These are phyloP conservation scores for Creolimax fragrantissima DNA, from an alignment of 78 protist genomes.

Conservation along the genomic window DNA sequence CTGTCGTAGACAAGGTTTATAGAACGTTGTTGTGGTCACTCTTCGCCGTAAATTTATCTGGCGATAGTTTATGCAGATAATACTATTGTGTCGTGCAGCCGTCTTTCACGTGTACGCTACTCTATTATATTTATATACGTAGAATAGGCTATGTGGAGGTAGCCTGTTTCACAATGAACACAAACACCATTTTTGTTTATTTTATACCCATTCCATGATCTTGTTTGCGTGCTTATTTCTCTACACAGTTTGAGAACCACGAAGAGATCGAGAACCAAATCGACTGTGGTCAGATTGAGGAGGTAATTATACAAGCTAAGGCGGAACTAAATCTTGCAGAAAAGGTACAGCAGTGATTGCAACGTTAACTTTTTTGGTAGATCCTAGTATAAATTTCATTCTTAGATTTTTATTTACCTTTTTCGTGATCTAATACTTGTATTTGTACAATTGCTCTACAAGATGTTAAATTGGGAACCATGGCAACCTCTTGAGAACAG, in stretches of 20 bases:
- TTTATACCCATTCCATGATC: not conserved
- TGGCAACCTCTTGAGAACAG: not conserved
- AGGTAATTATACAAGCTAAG: conserved; percentile 1
- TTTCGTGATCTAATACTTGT: too few relatives aligned
- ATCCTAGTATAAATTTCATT: too few relatives aligned
- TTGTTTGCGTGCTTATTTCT: too few relatives aligned
- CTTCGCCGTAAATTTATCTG: not conserved
- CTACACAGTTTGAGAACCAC: not conserved
- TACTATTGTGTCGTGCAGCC: not conserved
- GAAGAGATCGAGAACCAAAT: not conserved
- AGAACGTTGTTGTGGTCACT: not conserved
- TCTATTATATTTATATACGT: not conserved
- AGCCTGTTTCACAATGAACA: not conserved
- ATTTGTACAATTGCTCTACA: too few relatives aligned
- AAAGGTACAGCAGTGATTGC: too few relatives aligned
- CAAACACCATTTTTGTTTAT: not conserved
- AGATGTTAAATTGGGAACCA: conserved; percentile 21
- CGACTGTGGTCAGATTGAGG: conserved; percentile 35
- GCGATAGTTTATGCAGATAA: not conserved
- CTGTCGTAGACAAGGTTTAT: not conserved
- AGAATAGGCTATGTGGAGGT: not conserved
- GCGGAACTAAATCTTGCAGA: conserved; percentile 16
- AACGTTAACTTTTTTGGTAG: too few relatives aligned
- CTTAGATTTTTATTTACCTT: too few relatives aligned
- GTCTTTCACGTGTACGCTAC: not conserved